Evolutionary conservation across 257 asterid species (phyloP).

Genomic region (Solanum clarkiae): DNA sequence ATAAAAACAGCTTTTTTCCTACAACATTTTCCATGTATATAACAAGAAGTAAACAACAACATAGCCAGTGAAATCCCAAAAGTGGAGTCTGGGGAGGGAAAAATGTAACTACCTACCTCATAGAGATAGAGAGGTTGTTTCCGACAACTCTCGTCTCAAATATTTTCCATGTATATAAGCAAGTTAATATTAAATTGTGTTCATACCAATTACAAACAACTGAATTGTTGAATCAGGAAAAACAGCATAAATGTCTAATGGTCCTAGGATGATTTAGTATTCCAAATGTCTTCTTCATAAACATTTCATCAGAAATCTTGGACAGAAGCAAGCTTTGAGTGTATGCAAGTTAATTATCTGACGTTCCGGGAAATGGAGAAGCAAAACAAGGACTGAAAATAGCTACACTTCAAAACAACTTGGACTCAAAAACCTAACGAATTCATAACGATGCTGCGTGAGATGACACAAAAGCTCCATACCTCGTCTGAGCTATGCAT

Average conservation of each 20-base stretch:
- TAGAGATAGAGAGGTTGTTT: too few species aligned
- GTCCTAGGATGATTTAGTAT: background rate
- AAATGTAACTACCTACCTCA: too few species aligned
- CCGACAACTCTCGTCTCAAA: too few species aligned
- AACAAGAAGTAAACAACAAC: too few species aligned
- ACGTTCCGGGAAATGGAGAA: background rate
- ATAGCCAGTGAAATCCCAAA: too few species aligned
- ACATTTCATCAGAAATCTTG: background rate
- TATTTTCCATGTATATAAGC: background rate
- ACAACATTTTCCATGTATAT: background rate
- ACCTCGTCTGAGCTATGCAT: constrained; percentile 27
- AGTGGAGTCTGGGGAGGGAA: too few species aligned
- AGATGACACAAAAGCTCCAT: background rate
- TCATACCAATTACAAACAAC: background rate
- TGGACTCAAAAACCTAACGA: background rate
- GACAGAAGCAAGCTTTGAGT: background rate
- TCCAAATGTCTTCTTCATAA: background rate
- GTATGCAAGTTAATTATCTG: background rate
- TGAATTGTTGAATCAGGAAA: background rate
- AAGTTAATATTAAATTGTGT: background rate
- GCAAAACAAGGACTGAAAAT: background rate
- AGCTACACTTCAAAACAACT: background rate
- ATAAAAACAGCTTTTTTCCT: background rate
- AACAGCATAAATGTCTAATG: background rate
- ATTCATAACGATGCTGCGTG: background rate